A percentile compares a stretch with the other conserved stretches of the same genome.
Evolutionary conservation across 2,329 filamentous ascomycete species (phyloP).

Genomic region (Stagonosporopsis chrysanthemi): DNA sequence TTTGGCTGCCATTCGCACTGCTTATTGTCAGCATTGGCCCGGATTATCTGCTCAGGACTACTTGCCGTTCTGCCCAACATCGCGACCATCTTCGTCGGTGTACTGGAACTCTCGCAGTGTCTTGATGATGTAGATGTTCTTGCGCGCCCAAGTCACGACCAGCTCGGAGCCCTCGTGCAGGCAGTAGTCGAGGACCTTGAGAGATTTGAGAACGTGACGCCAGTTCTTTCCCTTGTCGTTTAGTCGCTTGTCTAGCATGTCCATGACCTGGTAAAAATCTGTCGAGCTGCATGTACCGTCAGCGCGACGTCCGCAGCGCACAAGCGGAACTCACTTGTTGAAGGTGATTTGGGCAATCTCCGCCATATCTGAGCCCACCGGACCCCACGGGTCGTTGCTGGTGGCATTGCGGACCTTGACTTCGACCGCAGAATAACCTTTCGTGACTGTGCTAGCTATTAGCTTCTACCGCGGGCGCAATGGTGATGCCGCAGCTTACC

Average conservation of each 20-base stretch:
- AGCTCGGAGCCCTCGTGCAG: constrained; percentile 96
- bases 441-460: constrained; percentile 71
- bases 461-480: constrained; percentile 5
- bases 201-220: constrained; percentile 95
- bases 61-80: constrained; percentile 96
- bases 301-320: constrained; percentile 29
- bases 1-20: constrained; percentile 94
- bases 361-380: constrained; percentile 96
- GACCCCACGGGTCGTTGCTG: constrained; percentile 98
- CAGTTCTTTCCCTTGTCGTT: constrained; percentile 99
- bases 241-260: constrained; percentile 97
- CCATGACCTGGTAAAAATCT: constrained; percentile 99
- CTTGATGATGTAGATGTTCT: constrained; percentile 99
- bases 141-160: constrained; percentile 96
- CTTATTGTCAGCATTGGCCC: constrained; percentile 24
- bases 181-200: constrained; percentile 98
- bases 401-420: constrained; percentile 86
- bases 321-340: constrained; percentile 75
- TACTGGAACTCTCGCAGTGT: constrained; percentile 97
- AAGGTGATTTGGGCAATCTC: constrained; percentile 98
- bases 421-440: constrained; percentile 95
- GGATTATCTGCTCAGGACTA: not conserved
- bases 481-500: constrained; percentile 13
- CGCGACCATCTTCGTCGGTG: constrained; percentile 91
- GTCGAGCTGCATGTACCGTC: constrained; percentile 69